These are phyloP conservation scores for Colletotrichum euphorbiae DNA, from an alignment of 2,329 filamentous ascomycete species.

Conservation along the genomic window DNA sequence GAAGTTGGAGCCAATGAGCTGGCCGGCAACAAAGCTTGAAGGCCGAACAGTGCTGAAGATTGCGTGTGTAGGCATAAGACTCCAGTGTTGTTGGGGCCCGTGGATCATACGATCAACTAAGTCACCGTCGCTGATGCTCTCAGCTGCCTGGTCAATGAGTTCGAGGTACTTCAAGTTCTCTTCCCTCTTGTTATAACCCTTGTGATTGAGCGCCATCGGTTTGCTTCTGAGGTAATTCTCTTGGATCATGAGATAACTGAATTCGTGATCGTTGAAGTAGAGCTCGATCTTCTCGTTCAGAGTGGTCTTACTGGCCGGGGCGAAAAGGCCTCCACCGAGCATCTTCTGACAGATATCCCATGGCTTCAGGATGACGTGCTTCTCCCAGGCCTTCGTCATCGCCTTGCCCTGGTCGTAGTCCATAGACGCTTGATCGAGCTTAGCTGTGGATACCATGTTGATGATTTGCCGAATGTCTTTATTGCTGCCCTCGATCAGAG, in stretches of 20 bases:
- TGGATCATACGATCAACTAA: constrained; percentile 98
- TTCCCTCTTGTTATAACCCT: constrained; percentile 72
- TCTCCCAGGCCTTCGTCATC: constrained; percentile 99
- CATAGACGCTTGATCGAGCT: constrained; percentile 84
- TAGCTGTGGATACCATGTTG: constrained; percentile 97
- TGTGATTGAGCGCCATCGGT: constrained; percentile 71
- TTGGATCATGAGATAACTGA: constrained; percentile 97
- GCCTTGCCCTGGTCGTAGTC: constrained; percentile 87
- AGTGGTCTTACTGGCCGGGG: constrained; percentile 83
- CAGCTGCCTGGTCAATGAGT: constrained; percentile 86
- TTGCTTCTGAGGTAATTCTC: constrained; percentile 94
- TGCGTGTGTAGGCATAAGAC: constrained; percentile 95
- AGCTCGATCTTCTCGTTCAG: constrained; percentile 98
- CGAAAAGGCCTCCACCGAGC: constrained; percentile 87
- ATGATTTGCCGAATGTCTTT: constrained; percentile 98
- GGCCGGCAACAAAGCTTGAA: constrained; percentile 86
- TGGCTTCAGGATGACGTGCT: constrained; percentile 94
- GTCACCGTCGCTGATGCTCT: constrained; percentile 97
- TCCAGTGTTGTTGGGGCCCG: constrained; percentile 98
- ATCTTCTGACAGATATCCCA: constrained; percentile 99
- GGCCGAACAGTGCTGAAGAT: constrained; percentile 95
- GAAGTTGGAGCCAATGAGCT: constrained; percentile 80
- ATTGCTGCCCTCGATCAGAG: constrained; percentile 93
- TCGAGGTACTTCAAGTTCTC: constrained; percentile 86
- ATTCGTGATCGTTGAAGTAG: constrained; percentile 99